phyloP scores from a whole-genome alignment of 306 rosid species.

The Prunus kanzakura region DNA sequence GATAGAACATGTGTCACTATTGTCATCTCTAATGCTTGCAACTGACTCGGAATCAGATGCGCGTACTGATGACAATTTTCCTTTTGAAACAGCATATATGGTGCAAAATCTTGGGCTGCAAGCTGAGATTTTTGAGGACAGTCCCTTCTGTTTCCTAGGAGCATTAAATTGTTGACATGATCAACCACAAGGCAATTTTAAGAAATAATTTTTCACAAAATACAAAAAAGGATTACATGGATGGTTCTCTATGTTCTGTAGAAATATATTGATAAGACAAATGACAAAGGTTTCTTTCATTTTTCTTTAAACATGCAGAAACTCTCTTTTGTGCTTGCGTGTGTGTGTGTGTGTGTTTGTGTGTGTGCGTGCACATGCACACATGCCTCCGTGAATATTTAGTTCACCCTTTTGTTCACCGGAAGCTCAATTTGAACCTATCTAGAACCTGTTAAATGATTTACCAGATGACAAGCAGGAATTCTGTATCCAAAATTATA shows the following conservation, averaged over 20 bases:
- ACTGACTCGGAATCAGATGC: conserved; percentile 47
- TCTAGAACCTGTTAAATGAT: not conserved
- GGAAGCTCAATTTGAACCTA: not conserved
- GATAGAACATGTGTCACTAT: conserved; percentile 58
- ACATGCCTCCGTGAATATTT: too few species aligned
- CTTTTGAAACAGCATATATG: conserved; percentile 75
- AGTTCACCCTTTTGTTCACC: not conserved
- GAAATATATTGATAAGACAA: not conserved
- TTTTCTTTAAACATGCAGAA: too few species aligned
- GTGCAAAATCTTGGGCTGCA: conserved; percentile 73
- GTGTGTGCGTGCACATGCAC: too few species aligned
- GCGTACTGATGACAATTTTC: conserved; percentile 65
- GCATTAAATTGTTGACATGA: conserved; percentile 15
- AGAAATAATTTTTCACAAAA: not conserved
- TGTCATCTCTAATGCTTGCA: conserved; percentile 44
- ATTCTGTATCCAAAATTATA: not conserved
- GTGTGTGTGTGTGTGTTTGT: not conserved
- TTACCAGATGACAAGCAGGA: not conserved
- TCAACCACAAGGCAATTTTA: not conserved
- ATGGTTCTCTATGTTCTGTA: not conserved
- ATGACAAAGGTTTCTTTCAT: too few species aligned
- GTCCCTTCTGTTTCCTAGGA: conserved; percentile 61
- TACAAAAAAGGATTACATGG: not conserved
- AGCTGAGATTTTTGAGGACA: conserved; percentile 64
- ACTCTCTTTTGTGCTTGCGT: not conserved